A percentile compares a stretch with the other conserved stretches of the same genome.
Evolutionary conservation across 495 filamentous ascomycete species (phyloP).

Genomic region (Neurospora sp.): DNA sequence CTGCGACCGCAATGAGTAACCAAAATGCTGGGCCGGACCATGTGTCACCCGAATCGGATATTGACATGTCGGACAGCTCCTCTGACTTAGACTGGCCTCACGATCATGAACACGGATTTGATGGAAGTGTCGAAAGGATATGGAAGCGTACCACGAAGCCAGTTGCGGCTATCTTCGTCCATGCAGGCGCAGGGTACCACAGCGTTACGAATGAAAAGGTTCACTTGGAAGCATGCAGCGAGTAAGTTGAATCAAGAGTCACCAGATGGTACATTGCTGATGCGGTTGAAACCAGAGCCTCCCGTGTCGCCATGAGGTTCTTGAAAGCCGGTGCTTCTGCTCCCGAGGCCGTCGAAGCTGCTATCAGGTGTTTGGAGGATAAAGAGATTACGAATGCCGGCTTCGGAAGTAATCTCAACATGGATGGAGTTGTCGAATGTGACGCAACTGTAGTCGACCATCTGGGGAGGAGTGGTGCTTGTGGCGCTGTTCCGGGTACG

Average conservation of each 20-base stretch:
- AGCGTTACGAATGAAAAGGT: slow-evolving; percentile 69
- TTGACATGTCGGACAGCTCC: not conserved
- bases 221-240: slow-evolving; percentile 75
- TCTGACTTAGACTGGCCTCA: not conserved
- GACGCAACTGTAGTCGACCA: slow-evolving; percentile 92
- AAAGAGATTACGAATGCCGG: slow-evolving; percentile 93
- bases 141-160: slow-evolving; percentile 10
- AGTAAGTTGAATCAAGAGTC: slow-evolving; percentile 47
- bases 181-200: slow-evolving; percentile 95
- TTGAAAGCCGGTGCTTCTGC: slow-evolving; percentile 69
- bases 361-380: slow-evolving; percentile 79
- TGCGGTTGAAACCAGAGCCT: slow-evolving; percentile 48
- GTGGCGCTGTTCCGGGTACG: slow-evolving; percentile 76
- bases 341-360: slow-evolving; percentile 85
- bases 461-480: slow-evolving; percentile 80
- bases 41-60: not conserved
- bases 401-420: slow-evolving; percentile 87
- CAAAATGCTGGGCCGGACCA: not conserved
- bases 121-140: slow-evolving; percentile 16
- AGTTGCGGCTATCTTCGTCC: slow-evolving; percentile 72
- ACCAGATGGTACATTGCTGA: not conserved
- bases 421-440: slow-evolving; percentile 84
- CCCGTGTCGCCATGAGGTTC: slow-evolving; percentile 65
- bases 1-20: not conserved
- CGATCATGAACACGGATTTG: not conserved